Evolutionary conservation across 164 flowering plant genomes (phyloP).

Genomic region (Cinnamomum micranthum): DNA sequence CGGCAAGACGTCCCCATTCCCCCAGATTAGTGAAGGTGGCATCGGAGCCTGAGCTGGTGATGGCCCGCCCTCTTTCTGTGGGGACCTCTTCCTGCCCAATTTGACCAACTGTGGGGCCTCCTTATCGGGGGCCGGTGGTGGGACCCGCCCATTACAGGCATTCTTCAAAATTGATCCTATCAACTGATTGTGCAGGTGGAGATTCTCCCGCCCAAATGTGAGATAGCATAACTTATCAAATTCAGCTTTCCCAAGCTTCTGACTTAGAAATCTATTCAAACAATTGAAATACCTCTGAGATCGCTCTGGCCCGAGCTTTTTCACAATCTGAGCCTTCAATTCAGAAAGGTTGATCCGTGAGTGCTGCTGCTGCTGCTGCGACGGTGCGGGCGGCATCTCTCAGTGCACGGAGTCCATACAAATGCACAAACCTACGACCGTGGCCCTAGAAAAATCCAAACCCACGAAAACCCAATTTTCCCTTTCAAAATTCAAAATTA

Average conservation of each 20-base stretch:
- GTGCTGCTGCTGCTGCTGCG: constrained; percentile 26
- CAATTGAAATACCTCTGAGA: constrained; percentile 61
- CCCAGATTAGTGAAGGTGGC: constrained; percentile 44
- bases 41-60: constrained; percentile 21
- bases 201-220: constrained; percentile 71
- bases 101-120: constrained; percentile 30
- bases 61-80: constrained; percentile 43
- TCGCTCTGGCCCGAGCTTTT: constrained; percentile 78
- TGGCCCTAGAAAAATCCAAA: background rate
- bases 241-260: constrained; percentile 72
- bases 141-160: constrained; percentile 63
- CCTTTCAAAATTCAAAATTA: constrained; percentile 22
- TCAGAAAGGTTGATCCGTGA: constrained; percentile 73
- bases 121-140: constrained; percentile 39
- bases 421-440: background rate
- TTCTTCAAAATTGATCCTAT: constrained; percentile 77
- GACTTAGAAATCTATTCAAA: constrained; percentile 64
- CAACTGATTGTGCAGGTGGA: constrained; percentile 74
- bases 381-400: constrained; percentile 60
- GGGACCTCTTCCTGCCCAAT: constrained; percentile 30
- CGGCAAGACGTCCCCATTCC: constrained; percentile 71
- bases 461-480: constrained; percentile 17
- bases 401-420: constrained; percentile 31
- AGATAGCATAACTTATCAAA: constrained; percentile 66
- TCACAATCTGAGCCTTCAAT: constrained; percentile 71